phyloP scores from a whole-genome alignment of 768 basidiomycete genomes.

The Lentinula lateritia region DNA sequence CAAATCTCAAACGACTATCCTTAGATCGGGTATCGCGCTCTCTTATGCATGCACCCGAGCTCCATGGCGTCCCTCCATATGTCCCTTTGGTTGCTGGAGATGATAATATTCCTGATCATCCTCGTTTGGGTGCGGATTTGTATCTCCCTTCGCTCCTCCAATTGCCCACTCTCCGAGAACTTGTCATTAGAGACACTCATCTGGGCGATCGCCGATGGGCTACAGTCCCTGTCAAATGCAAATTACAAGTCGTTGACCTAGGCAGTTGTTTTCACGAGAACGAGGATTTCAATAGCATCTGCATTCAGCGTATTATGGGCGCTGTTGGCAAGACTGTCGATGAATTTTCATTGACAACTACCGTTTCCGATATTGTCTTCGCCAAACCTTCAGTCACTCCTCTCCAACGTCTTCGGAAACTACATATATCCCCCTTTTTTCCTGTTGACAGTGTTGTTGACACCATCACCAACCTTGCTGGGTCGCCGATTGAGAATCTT shows the following conservation, averaged over 20 bases:
- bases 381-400: conserved; percentile 39
- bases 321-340: conserved; percentile 50
- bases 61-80: conserved; percentile 45
- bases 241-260: conserved; percentile 52
- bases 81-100: conserved; percentile 62
- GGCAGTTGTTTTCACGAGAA: conserved; percentile 51
- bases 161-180: conserved; percentile 53
- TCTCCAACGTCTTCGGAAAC: conserved; percentile 43
- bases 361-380: conserved; percentile 36
- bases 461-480: conserved; percentile 52
- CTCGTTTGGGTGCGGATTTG: conserved; percentile 49
- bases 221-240: conserved; percentile 43
- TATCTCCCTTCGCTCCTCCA: conserved; percentile 61
- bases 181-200: conserved; percentile 66
- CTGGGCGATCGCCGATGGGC: conserved; percentile 59
- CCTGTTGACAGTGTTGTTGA: conserved; percentile 55
- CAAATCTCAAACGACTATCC: conserved; percentile 47
- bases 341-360: conserved; percentile 49
- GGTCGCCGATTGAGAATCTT: conserved; percentile 53
- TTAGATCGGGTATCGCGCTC: conserved; percentile 66
- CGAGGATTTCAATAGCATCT: conserved; percentile 45
- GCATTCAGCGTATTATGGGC: conserved; percentile 57
- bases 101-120: conserved; percentile 51
- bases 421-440: conserved; percentile 60
- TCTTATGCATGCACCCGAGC: conserved; percentile 55